phyloP scores from a whole-genome alignment of 164 flowering plant species.

The Liquidambar formosana region DNA sequence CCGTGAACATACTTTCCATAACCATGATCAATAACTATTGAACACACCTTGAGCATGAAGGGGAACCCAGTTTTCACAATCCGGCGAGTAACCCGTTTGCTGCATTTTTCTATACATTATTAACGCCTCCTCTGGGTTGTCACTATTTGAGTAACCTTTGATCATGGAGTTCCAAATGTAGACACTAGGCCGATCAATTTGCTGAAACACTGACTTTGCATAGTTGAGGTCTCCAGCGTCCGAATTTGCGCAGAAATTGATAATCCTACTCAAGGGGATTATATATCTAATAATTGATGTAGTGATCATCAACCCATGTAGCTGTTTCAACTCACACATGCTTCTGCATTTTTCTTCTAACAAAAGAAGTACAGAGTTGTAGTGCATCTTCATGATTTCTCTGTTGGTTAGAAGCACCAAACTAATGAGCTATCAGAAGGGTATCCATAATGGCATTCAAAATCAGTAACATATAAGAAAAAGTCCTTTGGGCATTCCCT shows the following conservation, averaged over 20 bases:
- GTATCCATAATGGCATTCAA: not conserved
- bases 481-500: too few species aligned
- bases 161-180: conserved; percentile 30
- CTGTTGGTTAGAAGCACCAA: not conserved
- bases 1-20: conserved; percentile 9
- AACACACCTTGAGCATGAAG: conserved; percentile 14
- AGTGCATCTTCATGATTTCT: conserved; percentile 16
- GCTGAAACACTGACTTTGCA: conserved; percentile 14
- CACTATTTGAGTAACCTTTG: conserved; percentile 16
- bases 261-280: conserved; percentile 20
- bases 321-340: conserved; percentile 21
- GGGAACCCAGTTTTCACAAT: conserved; percentile 15
- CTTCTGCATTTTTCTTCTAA: conserved; percentile 15
- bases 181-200: conserved; percentile 14
- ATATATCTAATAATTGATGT: conserved; percentile 8
- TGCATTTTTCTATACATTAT: conserved; percentile 16
- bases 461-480: too few species aligned
- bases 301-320: conserved; percentile 21
- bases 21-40: not conserved
- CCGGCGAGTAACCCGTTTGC: conserved; percentile 11
- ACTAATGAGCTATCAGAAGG: not conserved
- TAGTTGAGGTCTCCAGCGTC: conserved; percentile 9
- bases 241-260: conserved; percentile 15
- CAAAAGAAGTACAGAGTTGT: conserved; percentile 9
- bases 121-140: conserved; percentile 14